These are phyloP conservation scores for Pseudoscleropodium purum DNA, from an alignment of 225 moss, liverwort and hornwort genomes.

Conservation along the genomic window DNA sequence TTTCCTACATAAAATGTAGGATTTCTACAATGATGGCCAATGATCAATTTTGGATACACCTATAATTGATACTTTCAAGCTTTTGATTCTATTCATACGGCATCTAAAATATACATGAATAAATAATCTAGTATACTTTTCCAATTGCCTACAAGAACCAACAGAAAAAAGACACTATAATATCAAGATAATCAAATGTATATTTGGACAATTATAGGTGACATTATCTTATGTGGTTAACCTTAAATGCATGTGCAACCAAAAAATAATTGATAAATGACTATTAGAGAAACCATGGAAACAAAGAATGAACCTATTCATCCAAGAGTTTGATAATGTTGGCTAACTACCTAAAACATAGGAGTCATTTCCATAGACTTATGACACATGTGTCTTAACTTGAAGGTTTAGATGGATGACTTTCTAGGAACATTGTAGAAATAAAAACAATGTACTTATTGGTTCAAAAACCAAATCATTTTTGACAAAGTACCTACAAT, in stretches of 20 bases:
- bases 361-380: too few species aligned
- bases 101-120: neutral
- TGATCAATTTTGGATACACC: too few species aligned
- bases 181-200: neutral
- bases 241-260: too few species aligned
- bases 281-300: neutral
- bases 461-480: neutral
- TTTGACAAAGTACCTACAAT: neutral
- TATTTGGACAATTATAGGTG: neutral
- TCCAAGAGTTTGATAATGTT: neutral
- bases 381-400: neutral
- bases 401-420: rapidly evolving
- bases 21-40: too few species aligned
- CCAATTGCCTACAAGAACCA: neutral
- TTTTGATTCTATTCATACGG: too few species aligned
- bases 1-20: too few species aligned
- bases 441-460: neutral
- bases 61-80: too few species aligned
- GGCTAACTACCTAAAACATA: neutral
- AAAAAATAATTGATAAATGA: too few species aligned
- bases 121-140: neutral
- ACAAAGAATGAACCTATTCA: neutral
- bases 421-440: neutral
- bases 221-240: neutral
- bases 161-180: neutral